Base-by-base conservation (phyloP, 2,329 filamentous ascomycete genomes). In the Byssothecium circinans region DNA sequence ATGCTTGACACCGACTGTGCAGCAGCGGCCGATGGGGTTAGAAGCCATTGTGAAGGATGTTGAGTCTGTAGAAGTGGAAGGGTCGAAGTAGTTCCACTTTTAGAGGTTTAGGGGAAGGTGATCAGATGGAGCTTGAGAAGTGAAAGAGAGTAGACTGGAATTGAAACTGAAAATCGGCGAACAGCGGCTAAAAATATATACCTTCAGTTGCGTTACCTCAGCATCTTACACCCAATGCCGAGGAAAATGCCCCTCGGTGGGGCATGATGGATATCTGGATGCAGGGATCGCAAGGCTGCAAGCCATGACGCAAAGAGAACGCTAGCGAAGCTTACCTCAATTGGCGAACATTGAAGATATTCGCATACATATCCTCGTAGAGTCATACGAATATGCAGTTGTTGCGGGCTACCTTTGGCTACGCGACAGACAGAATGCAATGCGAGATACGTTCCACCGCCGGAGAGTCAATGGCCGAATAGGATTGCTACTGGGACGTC, bases 1-100 rank as follows among this genome's bases (percentile, higher is more conserved):
- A 54, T 81, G 79, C 65, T 75, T 78, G 62, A 81, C 62, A 71
- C 76, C 77, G 45, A 70, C 54, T 52, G 72, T 64, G 57, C 77
- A 80, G 70, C 77, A 80, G 40, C 69, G 57, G 47, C 64, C 70
- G 36, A 76, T 74, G n/a, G 76, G 71, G 56, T 80, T 71, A 34
- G 79, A 81, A 18, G 78, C 71, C 78, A 81, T 81, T 43, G n/a
- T 47, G 30, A 1, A 17, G 2, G 17, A 12, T 19, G 11, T 33
- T 32, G 7, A 17, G 43, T 10, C 19, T 43, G 19, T 18, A 35
- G 10, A 36, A 4, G 40, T 11, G 18, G 5, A 33, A 39, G 6
- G 8, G 14, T 20, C n/a, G 14, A 12, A 33, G 8, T 10, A 33
- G 34, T 29, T 12, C 19, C 15, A 10, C 5, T 36, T 18, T 15